Percentiles rank a stretch among this genome's conserved stretches.
These are phyloP conservation scores for Asterophora lycoperdoides DNA, from an alignment of 768 basidiomycete genomes.

Conservation along the genomic window DNA sequence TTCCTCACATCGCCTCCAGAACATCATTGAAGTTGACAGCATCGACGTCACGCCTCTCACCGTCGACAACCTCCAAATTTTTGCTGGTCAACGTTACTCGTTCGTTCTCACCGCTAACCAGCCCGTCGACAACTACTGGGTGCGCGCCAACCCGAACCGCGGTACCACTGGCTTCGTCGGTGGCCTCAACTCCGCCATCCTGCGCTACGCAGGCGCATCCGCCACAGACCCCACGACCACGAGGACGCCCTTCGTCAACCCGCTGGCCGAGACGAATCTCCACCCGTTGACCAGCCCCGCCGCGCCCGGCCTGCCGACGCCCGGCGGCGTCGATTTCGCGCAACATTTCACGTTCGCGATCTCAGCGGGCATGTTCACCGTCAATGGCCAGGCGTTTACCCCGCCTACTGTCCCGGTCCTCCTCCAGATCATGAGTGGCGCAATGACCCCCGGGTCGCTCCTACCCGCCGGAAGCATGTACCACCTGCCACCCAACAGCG, in stretches of 20 bases:
- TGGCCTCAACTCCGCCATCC: conserved; percentile 5
- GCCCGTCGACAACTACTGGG: conserved; percentile 40
- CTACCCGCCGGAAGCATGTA: conserved; percentile 38
- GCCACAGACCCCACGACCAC: not conserved
- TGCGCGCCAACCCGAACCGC: conserved; percentile 12
- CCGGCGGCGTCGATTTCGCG: too few species aligned
- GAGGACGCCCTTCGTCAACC: too few species aligned
- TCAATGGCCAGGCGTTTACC: conserved; percentile 31
- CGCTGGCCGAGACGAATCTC: too few species aligned
- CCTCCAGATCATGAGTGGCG: conserved; percentile 38
- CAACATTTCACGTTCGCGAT: too few species aligned
- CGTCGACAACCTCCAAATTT: conserved; percentile 37
- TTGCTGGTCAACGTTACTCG: conserved; percentile 42
- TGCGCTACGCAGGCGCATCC: conserved; percentile 3
- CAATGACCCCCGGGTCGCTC: conserved; percentile 16
- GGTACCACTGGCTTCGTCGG: not conserved
- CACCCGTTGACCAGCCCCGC: too few species aligned
- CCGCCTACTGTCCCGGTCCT: conserved; percentile 39
- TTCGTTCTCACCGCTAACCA: conserved; percentile 35
- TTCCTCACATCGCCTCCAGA: conserved; percentile 3
- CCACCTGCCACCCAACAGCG: conserved; percentile 37
- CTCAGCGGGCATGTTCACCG: conserved; percentile 14
- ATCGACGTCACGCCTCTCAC: conserved; percentile 27
- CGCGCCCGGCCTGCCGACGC: too few species aligned
- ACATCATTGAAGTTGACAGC: conserved; percentile 34